Percentiles rank a stretch among this genome's conserved stretches.
These are phyloP conservation scores for Linnemannia zychae DNA, from an alignment of 192 early-diverging fungal genomes.

Conservation along the genomic window DNA sequence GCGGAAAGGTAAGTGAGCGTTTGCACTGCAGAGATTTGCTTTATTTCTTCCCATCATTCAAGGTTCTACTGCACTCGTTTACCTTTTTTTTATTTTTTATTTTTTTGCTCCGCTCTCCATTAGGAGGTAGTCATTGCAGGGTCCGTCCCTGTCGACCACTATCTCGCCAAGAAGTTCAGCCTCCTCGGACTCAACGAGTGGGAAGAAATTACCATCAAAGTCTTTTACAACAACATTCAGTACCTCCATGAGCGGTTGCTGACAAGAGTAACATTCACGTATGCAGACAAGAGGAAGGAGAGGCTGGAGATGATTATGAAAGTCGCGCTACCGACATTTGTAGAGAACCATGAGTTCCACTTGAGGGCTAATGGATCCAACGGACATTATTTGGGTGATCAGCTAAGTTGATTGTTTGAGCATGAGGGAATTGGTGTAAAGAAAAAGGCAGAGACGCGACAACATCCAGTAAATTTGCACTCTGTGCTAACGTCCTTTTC, in stretches of 20 bases:
- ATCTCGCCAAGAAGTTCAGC: conserved; percentile 23
- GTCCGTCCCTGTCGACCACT: conserved; percentile 21
- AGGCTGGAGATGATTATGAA: conserved; percentile 7
- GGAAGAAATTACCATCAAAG: conserved; percentile 35
- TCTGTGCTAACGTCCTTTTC: not conserved
- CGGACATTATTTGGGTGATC: conserved; percentile 38
- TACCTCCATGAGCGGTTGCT: conserved; percentile 31
- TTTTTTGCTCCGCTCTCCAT: not conserved
- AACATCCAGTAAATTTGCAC: not conserved
- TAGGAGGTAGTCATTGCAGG: conserved; percentile 13
- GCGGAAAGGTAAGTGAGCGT: not conserved
- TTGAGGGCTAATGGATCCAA: conserved; percentile 22
- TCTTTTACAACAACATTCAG: conserved; percentile 35
- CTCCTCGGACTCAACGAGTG: conserved; percentile 28
- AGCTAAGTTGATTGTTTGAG: conserved; percentile 1
- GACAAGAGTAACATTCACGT: conserved; percentile 8
- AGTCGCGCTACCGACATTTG: conserved; percentile 8
- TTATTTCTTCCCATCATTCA: too few relatives aligned
- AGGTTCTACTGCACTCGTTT: too few relatives aligned
- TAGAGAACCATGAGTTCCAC: conserved; percentile 25
- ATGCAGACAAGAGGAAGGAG: conserved; percentile 9
- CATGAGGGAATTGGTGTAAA: not conserved
- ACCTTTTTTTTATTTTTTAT: not conserved
- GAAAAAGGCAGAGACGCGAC: not conserved
- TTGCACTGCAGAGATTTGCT: not conserved